Conservation (phyloP, 352 stramenopile species). For the Aphanomyces invadans region DNA sequence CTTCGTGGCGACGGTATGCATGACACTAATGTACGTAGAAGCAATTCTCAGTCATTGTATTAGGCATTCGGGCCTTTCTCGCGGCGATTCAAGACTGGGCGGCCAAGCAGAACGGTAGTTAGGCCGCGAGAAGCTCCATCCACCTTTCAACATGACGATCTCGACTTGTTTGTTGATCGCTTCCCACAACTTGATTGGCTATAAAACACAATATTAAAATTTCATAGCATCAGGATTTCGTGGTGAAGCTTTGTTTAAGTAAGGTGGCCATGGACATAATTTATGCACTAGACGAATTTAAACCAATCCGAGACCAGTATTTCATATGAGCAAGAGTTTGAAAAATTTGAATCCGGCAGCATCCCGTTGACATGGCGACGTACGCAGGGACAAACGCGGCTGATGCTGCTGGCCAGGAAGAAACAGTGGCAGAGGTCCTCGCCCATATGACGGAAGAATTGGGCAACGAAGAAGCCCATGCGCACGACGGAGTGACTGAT, state of each 20-base stretch:
- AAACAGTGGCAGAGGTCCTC: not conserved
- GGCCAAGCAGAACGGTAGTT: conserved; percentile 25
- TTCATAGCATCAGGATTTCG: too few relatives aligned
- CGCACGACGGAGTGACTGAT: not conserved
- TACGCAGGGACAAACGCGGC: too few relatives aligned
- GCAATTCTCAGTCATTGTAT: conserved; percentile 35
- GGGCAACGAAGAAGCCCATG: not conserved
- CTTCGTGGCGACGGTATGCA: conserved; percentile 70
- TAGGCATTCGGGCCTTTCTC: conserved; percentile 69
- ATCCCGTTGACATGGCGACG: too few relatives aligned
- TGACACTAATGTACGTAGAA: not conserved
- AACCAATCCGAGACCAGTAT: not conserved
- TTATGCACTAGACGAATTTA: too few relatives aligned
- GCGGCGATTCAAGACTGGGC: conserved; percentile 71
- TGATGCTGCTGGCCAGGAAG: not conserved
- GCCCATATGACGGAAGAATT: not conserved
- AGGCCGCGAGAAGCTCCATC: too few relatives aligned
- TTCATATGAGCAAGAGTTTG: not conserved
- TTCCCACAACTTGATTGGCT: too few relatives aligned
- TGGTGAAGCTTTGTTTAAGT: too few relatives aligned
- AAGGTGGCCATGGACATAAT: too few relatives aligned
- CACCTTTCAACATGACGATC: too few relatives aligned
- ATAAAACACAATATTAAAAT: too few relatives aligned
- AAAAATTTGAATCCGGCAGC: not conserved
- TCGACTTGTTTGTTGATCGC: too few relatives aligned